phyloP scores from a whole-genome alignment of 2,329 filamentous ascomycete genomes.

The Metarhizium sp. region DNA sequence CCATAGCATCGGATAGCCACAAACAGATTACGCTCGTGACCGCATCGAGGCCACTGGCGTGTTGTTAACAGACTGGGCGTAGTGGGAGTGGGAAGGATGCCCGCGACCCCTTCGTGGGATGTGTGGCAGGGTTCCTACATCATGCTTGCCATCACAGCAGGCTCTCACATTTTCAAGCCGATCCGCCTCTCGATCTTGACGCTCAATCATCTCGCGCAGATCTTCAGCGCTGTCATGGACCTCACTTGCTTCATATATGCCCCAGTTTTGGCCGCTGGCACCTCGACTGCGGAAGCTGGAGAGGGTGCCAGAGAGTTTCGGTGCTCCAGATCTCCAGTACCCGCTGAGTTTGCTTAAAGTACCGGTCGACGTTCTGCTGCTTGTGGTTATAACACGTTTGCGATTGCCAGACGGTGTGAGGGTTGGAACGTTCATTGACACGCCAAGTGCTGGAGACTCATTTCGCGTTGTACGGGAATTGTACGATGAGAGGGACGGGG shows the following conservation, averaged over 20 bases:
- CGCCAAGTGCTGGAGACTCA: slow-evolving; percentile 46
- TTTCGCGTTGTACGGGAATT: slow-evolving; percentile 63
- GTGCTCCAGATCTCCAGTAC: slow-evolving; percentile 43
- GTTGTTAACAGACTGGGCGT: slow-evolving; percentile 24
- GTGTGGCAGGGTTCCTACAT: slow-evolving; percentile 52
- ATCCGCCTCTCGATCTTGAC: slow-evolving; percentile 66
- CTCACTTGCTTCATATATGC: slow-evolving; percentile 52
- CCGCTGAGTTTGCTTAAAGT: slow-evolving; percentile 51
- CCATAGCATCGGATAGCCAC: not conserved
- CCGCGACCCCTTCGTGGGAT: slow-evolving; percentile 35
- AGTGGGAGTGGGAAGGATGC: slow-evolving; percentile 26
- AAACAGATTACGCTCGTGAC: slow-evolving; percentile 20
- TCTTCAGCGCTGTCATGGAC: slow-evolving; percentile 77
- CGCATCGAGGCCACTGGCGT: slow-evolving; percentile 26
- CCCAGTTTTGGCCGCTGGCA: slow-evolving; percentile 30
- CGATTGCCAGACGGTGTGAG: slow-evolving; percentile 40
- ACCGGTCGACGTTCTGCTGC: slow-evolving; percentile 27
- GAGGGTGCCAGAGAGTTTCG: slow-evolving; percentile 37
- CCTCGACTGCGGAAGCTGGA: slow-evolving; percentile 45
- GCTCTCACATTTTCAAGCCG: slow-evolving; percentile 89
- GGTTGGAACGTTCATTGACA: slow-evolving; percentile 45
- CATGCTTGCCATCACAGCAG: slow-evolving; percentile 93
- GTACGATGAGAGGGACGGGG: slow-evolving; percentile 67
- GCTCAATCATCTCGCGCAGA: slow-evolving; percentile 67
- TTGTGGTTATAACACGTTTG: slow-evolving; percentile 18